Base-by-base conservation (phyloP, 2,329 filamentous ascomycete genomes). In the Niveomyces coronatus region DNA sequence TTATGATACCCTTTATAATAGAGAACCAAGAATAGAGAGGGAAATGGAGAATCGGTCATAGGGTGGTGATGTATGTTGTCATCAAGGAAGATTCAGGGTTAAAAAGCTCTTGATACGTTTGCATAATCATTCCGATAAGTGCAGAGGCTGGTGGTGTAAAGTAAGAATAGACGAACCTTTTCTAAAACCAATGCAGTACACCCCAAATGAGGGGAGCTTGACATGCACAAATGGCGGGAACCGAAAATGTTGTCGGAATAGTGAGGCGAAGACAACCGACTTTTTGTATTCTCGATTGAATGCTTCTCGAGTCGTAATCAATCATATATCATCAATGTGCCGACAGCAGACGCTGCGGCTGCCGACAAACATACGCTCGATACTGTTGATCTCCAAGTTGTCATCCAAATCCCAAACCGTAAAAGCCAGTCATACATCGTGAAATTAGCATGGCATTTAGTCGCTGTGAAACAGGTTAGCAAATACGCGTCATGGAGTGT, bases 101-200 rank as follows among this genome's bases (percentile, higher is more conserved):
- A 77, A 78, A 78, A 78, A 78, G 73, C 73, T 76, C 72, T 70
- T 74, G 68, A 65, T 57, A 58, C 51, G 55, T 60, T 62, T 65
- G 55, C 67, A 61, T 68, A 73, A 76, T 75, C 73, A 70, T 76
- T 46, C 68, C 63, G 47, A 46, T 53, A 63, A 45, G 45, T 5
- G 29, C 10, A 35, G 24, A 15, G 22, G 28, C 40, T 31, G 27
- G 39, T 37, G 45, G 45, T 37, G 44, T 43, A 15, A 39, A 44
- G 45, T 43, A 28, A 20, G 36, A 31, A 3, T 18, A 26, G 14
- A 70, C 70, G 64, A 62, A 74, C 70, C 65, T 64, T 62, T 52
- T 48, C 26, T n/a, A 10, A 36, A 16, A 14, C n/a, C 11, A 24
- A 29, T 14, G 22, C 27, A 11, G 17, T n/a, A 9, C 13, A 23